Conservation (phyloP, 441 rosid species). For the Eutrema salsugineum region DNA sequence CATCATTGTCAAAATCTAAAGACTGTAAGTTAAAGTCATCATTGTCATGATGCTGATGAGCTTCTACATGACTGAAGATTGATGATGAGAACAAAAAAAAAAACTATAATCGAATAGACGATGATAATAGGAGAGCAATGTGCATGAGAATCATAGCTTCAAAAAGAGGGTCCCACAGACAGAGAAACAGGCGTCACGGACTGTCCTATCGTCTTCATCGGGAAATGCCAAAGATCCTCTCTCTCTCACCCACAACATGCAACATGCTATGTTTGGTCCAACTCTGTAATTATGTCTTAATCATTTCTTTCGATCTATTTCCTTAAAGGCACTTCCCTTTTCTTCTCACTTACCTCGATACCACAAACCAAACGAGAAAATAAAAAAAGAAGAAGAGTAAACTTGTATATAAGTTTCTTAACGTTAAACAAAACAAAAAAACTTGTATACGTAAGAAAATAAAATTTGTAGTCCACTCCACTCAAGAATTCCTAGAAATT, state of each 20-base stretch:
- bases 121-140: constrained; percentile 15
- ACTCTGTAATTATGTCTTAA: constrained; percentile 49
- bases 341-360: constrained; percentile 26
- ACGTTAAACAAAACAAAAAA: too few relatives aligned
- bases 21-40: background rate
- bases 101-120: background rate
- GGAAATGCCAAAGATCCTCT: constrained; percentile 43
- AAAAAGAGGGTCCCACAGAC: constrained; percentile 35
- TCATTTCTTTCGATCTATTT: constrained; percentile 43
- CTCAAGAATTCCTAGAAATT: background rate
- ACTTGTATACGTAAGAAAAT: constrained; percentile 2
- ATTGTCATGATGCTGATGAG: background rate
- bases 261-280: constrained; percentile 37
- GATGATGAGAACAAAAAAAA: background rate
- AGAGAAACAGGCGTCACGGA: constrained; percentile 77
- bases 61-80: background rate
- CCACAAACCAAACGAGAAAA: background rate
- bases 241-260: constrained; percentile 28
- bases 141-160: constrained; percentile 32
- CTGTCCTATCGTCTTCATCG: constrained; percentile 62
- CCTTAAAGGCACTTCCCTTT: constrained; percentile 39
- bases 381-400: background rate
- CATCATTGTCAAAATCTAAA: constrained; percentile 1
- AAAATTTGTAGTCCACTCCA: background rate
- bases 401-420: too few relatives aligned